Evolutionary conservation across 768 basidiomycete genomes (phyloP).

Genomic region (Lanmaoa rubissima): DNA sequence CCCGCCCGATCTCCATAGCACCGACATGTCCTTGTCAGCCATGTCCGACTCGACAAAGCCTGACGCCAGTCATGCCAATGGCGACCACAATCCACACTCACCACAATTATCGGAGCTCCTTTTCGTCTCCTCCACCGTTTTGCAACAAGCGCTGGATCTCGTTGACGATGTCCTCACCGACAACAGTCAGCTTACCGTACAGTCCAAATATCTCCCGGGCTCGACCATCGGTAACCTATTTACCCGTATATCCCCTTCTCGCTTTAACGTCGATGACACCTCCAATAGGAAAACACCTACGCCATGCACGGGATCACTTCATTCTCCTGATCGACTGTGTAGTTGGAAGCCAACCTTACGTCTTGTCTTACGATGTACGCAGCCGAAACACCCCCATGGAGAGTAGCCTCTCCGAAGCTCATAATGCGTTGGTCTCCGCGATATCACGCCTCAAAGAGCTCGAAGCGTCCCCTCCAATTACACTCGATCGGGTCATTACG

Average conservation of each 20-base stretch:
- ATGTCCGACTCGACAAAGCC: slow-evolving; percentile 24
- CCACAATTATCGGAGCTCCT: slow-evolving; percentile 53
- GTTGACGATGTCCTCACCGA: slow-evolving; percentile 61
- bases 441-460: slow-evolving; percentile 56
- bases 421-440: slow-evolving; percentile 51
- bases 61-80: slow-evolving; percentile 12
- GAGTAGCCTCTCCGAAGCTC: slow-evolving; percentile 57
- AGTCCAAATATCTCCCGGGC: slow-evolving; percentile 78
- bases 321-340: slow-evolving; percentile 60
- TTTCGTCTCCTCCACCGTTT: slow-evolving; percentile 62
- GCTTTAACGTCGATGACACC: not conserved
- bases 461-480: slow-evolving; percentile 39
- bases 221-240: slow-evolving; percentile 71
- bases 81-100: slow-evolving; percentile 11
- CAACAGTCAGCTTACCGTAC: slow-evolving; percentile 65
- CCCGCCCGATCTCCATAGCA: not conserved
- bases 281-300: slow-evolving; percentile 72
- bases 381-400: slow-evolving; percentile 85
- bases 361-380: slow-evolving; percentile 74
- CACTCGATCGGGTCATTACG: slow-evolving; percentile 58
- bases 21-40: slow-evolving; percentile 9
- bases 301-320: slow-evolving; percentile 85
- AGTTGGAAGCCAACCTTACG: slow-evolving; percentile 43
- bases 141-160: slow-evolving; percentile 72
- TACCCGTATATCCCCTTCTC: not conserved